These are phyloP conservation scores for Daldinia sp. DNA, from an alignment of 2,329 filamentous ascomycete genomes.

Conservation along the genomic window DNA sequence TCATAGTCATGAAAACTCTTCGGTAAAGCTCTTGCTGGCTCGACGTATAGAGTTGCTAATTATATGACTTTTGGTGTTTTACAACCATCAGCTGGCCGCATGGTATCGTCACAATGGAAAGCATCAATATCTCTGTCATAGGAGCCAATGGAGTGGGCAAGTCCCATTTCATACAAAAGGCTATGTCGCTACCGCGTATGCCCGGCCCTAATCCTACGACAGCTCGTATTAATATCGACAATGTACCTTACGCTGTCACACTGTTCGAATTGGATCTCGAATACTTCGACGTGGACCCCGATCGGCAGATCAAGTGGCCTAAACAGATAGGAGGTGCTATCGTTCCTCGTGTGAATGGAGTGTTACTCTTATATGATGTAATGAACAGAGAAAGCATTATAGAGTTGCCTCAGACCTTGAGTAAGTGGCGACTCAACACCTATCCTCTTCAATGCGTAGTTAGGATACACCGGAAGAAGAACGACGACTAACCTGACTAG, in stretches of 20 bases:
- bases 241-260: slow-evolving; percentile 64
- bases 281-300: slow-evolving; percentile 67
- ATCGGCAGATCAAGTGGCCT: slow-evolving; percentile 70
- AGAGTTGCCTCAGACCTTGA: slow-evolving; percentile 77
- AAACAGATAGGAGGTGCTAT: slow-evolving; percentile 74
- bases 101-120: slow-evolving; percentile 57
- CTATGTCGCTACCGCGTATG: slow-evolving; percentile 62
- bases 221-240: slow-evolving; percentile 66
- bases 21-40: slow-evolving; percentile 50
- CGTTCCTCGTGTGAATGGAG: slow-evolving; percentile 81
- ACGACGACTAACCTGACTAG: slow-evolving; percentile 56
- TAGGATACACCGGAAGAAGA: not conserved
- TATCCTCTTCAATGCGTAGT: not conserved
- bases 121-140: slow-evolving; percentile 72
- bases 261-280: slow-evolving; percentile 73
- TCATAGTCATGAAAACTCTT: slow-evolving; percentile 53
- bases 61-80: slow-evolving; percentile 46
- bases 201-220: slow-evolving; percentile 64
- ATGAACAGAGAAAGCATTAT: slow-evolving; percentile 78
- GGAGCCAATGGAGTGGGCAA: slow-evolving; percentile 73
- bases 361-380: slow-evolving; percentile 87
- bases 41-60: slow-evolving; percentile 60
- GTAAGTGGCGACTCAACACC: slow-evolving; percentile 63
- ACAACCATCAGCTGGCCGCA: slow-evolving; percentile 19
- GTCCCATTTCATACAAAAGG: slow-evolving; percentile 71